Conservation (phyloP, 169 alveolate genomes). For the Theileria parva region DNA sequence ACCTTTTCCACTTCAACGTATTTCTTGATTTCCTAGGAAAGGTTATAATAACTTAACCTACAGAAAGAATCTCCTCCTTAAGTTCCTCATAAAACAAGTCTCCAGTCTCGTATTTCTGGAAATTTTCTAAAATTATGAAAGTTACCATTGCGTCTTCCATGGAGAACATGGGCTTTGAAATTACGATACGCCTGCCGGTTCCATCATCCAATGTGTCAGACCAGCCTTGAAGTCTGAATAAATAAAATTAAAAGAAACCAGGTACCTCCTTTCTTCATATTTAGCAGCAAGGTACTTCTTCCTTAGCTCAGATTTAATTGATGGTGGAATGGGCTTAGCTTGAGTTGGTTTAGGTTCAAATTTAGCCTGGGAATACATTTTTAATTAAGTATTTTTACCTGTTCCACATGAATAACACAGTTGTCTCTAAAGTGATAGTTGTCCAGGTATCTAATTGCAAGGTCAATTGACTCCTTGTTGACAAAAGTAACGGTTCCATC, state of each 20-base stretch:
- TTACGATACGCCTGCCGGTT: conserved; percentile 71
- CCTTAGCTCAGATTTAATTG: conserved; percentile 63
- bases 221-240: conserved; percentile 69
- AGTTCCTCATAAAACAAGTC: conserved; percentile 63
- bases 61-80: conserved; percentile 57
- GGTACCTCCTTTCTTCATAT: conserved; percentile 71
- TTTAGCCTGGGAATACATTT: conserved; percentile 52
- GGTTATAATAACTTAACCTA: conserved; percentile 2
- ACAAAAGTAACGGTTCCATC: conserved; percentile 84
- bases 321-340: conserved; percentile 43
- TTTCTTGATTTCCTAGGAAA: conserved; percentile 43
- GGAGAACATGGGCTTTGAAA: conserved; percentile 75
- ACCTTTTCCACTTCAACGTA: conserved; percentile 60
- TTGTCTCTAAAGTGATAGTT: conserved; percentile 72
- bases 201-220: conserved; percentile 72
- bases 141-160: conserved; percentile 70
- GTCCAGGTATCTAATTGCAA: conserved; percentile 80
- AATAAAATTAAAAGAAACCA: too few relatives aligned
- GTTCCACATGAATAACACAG: conserved; percentile 77
- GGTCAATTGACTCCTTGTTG: conserved; percentile 78
- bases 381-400: conserved; percentile 66
- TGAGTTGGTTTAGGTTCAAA: conserved; percentile 53
- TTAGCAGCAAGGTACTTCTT: conserved; percentile 77
- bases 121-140: not conserved
- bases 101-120: conserved; percentile 55